Evolutionary conservation across 805 yeast genomes (phyloP).

Genomic region (Yamadazyma akitaensis): DNA sequence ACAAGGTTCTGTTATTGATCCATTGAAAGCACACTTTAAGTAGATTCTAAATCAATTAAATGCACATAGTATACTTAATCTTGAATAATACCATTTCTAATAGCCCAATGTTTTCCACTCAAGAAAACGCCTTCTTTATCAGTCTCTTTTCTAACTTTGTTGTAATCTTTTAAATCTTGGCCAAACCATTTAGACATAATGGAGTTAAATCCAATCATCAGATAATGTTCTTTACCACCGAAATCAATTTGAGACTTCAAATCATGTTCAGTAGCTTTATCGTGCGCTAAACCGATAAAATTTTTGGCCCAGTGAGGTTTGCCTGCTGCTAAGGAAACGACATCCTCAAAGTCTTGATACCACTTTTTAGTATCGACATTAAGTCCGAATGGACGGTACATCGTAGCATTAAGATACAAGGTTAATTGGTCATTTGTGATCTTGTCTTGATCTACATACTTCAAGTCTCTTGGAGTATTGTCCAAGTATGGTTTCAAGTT

Average conservation of each 20-base stretch:
- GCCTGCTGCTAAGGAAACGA: slow-evolving; percentile 76
- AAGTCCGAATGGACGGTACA: slow-evolving; percentile 88
- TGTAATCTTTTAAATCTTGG: slow-evolving; percentile 58
- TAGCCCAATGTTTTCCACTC: slow-evolving; percentile 76
- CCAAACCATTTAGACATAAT: slow-evolving; percentile 80
- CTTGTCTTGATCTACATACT: slow-evolving; percentile 47
- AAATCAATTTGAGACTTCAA: slow-evolving; percentile 36
- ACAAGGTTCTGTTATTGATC: slow-evolving; percentile 88
- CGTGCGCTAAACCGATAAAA: slow-evolving; percentile 57
- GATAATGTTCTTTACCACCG: slow-evolving; percentile 52
- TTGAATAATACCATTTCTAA: slow-evolving; percentile 66
- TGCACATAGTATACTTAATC: slow-evolving; percentile 11
- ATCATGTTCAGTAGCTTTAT: slow-evolving; percentile 32
- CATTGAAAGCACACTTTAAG: slow-evolving; percentile 81
- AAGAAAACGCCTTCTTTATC: slow-evolving; percentile 85
- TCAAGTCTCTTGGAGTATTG: slow-evolving; percentile 61
- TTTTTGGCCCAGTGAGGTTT: slow-evolving; percentile 99
- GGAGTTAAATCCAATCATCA: slow-evolving; percentile 76
- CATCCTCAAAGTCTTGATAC: slow-evolving; percentile 79
- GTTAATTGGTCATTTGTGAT: slow-evolving; percentile 76
- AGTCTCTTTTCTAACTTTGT: slow-evolving; percentile 57
- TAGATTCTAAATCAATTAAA: slow-evolving; percentile 16
- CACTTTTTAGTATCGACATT: slow-evolving; percentile 73
- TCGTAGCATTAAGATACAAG: slow-evolving; percentile 85
- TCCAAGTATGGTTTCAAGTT: slow-evolving; percentile 78